Evolutionary conservation across 805 yeast genomes (phyloP), one percentile per base, ranked within the genome.

Genomic region (Deakozyma indianensis): DNA sequence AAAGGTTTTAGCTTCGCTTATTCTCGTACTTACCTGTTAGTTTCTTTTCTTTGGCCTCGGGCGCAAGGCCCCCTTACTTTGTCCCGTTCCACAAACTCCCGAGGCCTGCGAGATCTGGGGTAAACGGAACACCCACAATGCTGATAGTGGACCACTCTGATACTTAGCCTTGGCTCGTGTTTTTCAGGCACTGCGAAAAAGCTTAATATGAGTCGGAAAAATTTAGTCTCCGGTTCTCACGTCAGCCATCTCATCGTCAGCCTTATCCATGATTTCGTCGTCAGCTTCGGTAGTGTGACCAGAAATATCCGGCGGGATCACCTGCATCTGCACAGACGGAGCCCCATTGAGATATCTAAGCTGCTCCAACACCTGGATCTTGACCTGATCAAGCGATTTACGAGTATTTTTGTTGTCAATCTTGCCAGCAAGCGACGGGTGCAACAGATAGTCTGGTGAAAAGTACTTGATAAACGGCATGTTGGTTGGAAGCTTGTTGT

Each of bases 301-400:
- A 43, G 56, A 57, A 15, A 68, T 48, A 45, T 67, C 72, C 3
- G 96, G 96, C 2, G 96, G 96, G 4, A 85, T 75, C 50, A 84
- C 90, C 50, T 73, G 79, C 94, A 88, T 86, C 52, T 84, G 82
- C 5, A 92, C 97, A 53, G 94, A 80, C 11, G 98, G 98, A 0
- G 97, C 97, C 43, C 88, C 88, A 54, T 83, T 84, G 47, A 90
- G 62, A 56, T 70, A 81, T 52, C 96, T 64, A 42, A 90, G 66
- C 58, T 83, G 86, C 62, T 90, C 96, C 54, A 88, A 61, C 23
- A 86, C 74, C 50, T 83, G 80, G 46, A 76, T 76, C 53, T 78
- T 73, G 28, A 90, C 77, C 56, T 81, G 77, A 53, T 92, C 96
- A 45, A 92, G 68, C 57, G 84, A 86, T 59, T 81, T 81, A 51